Evolutionary conservation across 768 basidiomycete species (phyloP).

Genomic region (Nidula microcarpa): DNA sequence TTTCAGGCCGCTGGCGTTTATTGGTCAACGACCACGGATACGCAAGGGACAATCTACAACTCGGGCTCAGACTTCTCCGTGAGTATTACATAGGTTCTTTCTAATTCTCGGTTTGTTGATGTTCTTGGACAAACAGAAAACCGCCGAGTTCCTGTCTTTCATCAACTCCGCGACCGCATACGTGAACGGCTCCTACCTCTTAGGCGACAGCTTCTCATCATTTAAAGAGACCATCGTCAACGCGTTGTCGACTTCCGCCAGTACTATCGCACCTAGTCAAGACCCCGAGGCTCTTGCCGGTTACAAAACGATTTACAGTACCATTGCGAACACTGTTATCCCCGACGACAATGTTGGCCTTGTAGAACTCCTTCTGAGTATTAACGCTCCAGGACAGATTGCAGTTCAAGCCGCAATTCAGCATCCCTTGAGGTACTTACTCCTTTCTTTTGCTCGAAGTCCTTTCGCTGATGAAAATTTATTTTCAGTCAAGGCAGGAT

Average conservation of each 20-base stretch:
- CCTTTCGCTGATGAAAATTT: background rate
- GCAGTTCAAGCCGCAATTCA: constrained; percentile 66
- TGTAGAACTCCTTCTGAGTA: constrained; percentile 52
- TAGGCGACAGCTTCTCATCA: background rate
- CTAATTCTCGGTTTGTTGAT: background rate
- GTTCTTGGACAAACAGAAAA: constrained; percentile 11
- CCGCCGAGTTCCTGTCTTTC: constrained; percentile 45
- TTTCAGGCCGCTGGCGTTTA: constrained; percentile 20
- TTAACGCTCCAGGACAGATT: constrained; percentile 32
- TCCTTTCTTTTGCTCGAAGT: background rate
- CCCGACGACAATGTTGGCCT: constrained; percentile 36
- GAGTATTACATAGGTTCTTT: background rate
- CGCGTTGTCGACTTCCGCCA: background rate
- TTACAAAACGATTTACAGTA: constrained; percentile 52
- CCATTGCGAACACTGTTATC: constrained; percentile 35
- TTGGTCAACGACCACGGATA: constrained; percentile 20
- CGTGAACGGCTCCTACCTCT: background rate
- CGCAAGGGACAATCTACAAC: constrained; percentile 27
- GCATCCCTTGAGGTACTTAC: constrained; percentile 48
- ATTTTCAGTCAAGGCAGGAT: constrained; percentile 44
- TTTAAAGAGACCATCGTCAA: background rate
- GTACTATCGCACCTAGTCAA: constrained; percentile 38
- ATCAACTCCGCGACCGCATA: constrained; percentile 40
- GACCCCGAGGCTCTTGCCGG: constrained; percentile 45
- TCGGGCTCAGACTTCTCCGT: constrained; percentile 26